Evolutionary conservation across 2,329 filamentous ascomycete genomes (phyloP), one percentile per base, ranked within the genome.

Genomic region (Hypoxylon sp.): DNA sequence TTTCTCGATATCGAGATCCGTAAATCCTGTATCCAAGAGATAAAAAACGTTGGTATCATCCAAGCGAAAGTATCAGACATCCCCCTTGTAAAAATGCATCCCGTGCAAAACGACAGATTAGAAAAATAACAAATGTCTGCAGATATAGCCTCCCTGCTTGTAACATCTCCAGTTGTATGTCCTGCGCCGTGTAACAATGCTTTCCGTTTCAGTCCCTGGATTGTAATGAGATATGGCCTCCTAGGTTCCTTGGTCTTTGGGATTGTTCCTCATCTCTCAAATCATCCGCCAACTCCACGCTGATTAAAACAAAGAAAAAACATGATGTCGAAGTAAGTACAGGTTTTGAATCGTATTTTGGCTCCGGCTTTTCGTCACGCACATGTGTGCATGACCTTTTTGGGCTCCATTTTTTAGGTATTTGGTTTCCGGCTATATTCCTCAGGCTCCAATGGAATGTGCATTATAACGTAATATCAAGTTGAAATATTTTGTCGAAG

Each of bases 231-330:
- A 70, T 65, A 56, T 58, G 71, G 55, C 55, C 68, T 73, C 69
- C 68, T 59, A 24, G 62, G 58, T 70, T 5, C 67, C 63, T 67
- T 62, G 65, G 68, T 74, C 69, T 75, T 68, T 62, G 61, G 62
- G 65, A 57, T 72, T 62, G 68, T 70, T 73, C 72, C 67, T 72
- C 66, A 54, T 75, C 68, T 69, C 63, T 69, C 72, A 72, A 72
- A 71, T 72, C 67, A 67, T 68, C 75, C 72, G 56, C 73, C 69
- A 78, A 78, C 77, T 79, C 77, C 77, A 70, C 76, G 77, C 76
- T 79, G 69, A 71, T 61, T 70, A 69, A 74, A 72, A 75, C 69
- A 76, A 71, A 76, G 61, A 72, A 74, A 70, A 68, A 63, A 71
- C 67, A 71, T 69, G 61, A 68, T 64, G 65, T 69, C 35, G 60